Conservation (phyloP, 805 yeast genomes). For the Komagataella pseudopastoris region DNA sequence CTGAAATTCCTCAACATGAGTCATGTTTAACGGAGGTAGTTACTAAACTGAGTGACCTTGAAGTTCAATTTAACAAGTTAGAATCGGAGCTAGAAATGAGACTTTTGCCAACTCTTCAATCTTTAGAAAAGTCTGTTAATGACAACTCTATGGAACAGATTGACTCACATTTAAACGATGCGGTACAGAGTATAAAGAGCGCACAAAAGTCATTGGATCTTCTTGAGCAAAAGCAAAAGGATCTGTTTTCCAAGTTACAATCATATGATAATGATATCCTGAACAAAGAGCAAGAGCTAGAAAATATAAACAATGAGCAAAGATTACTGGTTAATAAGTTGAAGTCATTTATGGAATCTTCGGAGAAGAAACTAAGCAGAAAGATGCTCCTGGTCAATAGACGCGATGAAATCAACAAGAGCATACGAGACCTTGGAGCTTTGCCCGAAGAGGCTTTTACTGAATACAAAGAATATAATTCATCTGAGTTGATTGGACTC, state of each 20-base stretch:
- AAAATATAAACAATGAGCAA: constrained; percentile 45
- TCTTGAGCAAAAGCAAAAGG: constrained; percentile 6
- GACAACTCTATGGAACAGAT: neutral
- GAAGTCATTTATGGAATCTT: constrained; percentile 45
- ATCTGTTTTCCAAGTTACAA: constrained; percentile 15
- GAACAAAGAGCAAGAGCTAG: constrained; percentile 24
- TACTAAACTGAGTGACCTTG: constrained; percentile 26
- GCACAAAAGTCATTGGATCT: constrained; percentile 9
- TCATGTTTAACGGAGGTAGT: constrained; percentile 25
- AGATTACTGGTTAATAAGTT: constrained; percentile 35
- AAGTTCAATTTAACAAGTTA: constrained; percentile 29
- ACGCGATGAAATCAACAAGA: constrained; percentile 58
- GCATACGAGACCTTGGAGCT: constrained; percentile 75
- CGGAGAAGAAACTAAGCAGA: constrained; percentile 52
- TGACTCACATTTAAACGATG: neutral
- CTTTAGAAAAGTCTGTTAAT: neutral
- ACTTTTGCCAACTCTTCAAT: constrained; percentile 30
- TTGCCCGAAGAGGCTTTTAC: constrained; percentile 76
- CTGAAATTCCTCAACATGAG: constrained; percentile 24
- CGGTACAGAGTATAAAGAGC: neutral
- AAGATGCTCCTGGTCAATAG: constrained; percentile 46
- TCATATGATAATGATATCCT: constrained; percentile 16
- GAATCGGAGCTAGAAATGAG: constrained; percentile 48
- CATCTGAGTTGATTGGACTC: constrained; percentile 38
- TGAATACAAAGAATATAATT: constrained; percentile 25